Evolutionary conservation across 441 rosid genomes (phyloP).

Genomic region (Eutrema salsugineum): DNA sequence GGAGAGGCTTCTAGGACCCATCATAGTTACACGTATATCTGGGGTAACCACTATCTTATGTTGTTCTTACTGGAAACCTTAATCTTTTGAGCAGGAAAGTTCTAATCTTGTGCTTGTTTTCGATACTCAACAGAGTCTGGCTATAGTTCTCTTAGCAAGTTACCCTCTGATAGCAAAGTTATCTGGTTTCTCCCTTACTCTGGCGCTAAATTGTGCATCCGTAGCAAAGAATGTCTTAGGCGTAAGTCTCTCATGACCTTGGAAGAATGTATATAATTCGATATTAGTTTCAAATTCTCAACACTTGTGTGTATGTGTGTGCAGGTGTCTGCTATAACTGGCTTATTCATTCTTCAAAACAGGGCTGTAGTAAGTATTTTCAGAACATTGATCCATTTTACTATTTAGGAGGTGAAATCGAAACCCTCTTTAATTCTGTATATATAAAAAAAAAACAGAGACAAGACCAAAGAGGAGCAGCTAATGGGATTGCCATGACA

Average conservation of each 20-base stretch:
- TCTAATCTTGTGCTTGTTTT: constrained; percentile 11
- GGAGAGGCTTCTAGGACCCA: constrained; percentile 60
- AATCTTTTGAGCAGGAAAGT: not conserved
- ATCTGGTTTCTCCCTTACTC: constrained; percentile 53
- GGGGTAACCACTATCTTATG: constrained; percentile 45
- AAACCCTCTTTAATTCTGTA: not conserved
- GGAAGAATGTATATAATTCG: not conserved
- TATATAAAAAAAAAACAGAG: constrained; percentile 37
- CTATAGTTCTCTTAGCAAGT: constrained; percentile 53
- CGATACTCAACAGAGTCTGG: constrained; percentile 42
- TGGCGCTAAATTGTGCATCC: constrained; percentile 63
- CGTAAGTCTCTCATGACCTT: constrained; percentile 42
- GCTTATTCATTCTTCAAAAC: constrained; percentile 73
- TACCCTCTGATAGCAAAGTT: constrained; percentile 64
- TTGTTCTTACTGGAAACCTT: not conserved
- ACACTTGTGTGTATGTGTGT: not conserved
- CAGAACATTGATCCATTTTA: not conserved
- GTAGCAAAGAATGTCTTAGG: constrained; percentile 55
- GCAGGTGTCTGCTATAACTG: constrained; percentile 53
- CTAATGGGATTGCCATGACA: constrained; percentile 77
- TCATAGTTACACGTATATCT: constrained; percentile 45
- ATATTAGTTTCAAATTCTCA: not conserved
- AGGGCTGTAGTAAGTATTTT: constrained; percentile 55
- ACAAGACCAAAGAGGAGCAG: constrained; percentile 77
- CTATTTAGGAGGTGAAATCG: not conserved